Percentiles rank a stretch among this genome's conserved stretches.
These are phyloP conservation scores for Athelia psychrophila DNA, from an alignment of 1,284 basidiomycete genomes.

Conservation along the genomic window DNA sequence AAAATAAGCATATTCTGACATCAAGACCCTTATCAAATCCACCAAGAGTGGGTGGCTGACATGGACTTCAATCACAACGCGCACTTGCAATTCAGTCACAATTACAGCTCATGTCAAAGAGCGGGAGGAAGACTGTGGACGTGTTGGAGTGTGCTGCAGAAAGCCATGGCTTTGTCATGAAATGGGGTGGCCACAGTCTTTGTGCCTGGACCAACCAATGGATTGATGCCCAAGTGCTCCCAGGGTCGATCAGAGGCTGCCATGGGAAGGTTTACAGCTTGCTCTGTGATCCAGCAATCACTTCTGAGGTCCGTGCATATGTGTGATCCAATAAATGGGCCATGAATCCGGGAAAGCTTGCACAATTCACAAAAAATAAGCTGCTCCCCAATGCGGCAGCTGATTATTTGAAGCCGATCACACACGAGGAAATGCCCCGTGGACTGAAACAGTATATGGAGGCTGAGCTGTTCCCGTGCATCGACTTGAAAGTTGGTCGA, in stretches of 20 bases:
- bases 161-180: slow-evolving; percentile 22
- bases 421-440: slow-evolving; percentile 30
- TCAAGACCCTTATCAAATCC: slow-evolving; percentile 15
- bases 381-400: slow-evolving; percentile 24
- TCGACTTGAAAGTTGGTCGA: slow-evolving; percentile 25
- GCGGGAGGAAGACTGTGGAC: slow-evolving; percentile 15
- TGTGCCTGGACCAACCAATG: slow-evolving; percentile 24
- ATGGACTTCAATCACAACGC: slow-evolving; percentile 24
- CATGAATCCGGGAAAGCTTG: slow-evolving; percentile 30
- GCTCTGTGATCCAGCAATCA: slow-evolving; percentile 21
- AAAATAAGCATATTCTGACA: slow-evolving; percentile 4
- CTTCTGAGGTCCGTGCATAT: slow-evolving; percentile 19
- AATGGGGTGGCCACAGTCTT: slow-evolving; percentile 21
- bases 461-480: slow-evolving; percentile 29
- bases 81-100: slow-evolving; percentile 23
- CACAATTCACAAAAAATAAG: slow-evolving; percentile 18
- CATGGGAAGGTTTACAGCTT: slow-evolving; percentile 31
- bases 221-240: slow-evolving; percentile 21
- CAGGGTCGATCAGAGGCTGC: slow-evolving; percentile 21
- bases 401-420: slow-evolving; percentile 23
- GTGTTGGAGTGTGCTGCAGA: slow-evolving; percentile 28
- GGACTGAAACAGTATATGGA: slow-evolving; percentile 35
- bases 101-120: slow-evolving; percentile 25
- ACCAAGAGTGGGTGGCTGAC: slow-evolving; percentile 15
- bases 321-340: slow-evolving; percentile 27